Evolutionary conservation across 1,284 basidiomycete species (phyloP).

Genomic region (Ganoderma leucocontextum): DNA sequence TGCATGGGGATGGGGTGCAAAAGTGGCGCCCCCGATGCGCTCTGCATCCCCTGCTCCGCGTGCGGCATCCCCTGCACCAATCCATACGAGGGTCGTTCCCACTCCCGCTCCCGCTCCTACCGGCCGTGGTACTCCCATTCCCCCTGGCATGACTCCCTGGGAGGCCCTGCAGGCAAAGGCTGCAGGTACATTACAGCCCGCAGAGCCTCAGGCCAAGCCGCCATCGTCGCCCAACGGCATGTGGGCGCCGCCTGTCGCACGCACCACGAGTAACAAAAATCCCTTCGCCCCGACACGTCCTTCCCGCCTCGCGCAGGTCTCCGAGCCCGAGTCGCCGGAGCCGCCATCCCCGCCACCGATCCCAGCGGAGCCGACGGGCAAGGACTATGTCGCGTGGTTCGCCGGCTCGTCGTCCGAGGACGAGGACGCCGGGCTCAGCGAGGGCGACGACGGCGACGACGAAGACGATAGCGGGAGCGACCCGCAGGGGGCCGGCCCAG

Average conservation of each 20-base stretch:
- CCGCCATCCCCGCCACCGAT: slow-evolving; percentile 26
- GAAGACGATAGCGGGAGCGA: slow-evolving; percentile 20
- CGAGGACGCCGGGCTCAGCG: slow-evolving; percentile 27
- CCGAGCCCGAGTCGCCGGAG: slow-evolving; percentile 29
- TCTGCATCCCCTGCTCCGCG: slow-evolving; percentile 9
- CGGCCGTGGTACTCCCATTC: slow-evolving; percentile 18
- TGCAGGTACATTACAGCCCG: slow-evolving; percentile 7
- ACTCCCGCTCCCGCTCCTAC: slow-evolving; percentile 7
- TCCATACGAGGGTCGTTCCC: slow-evolving; percentile 17
- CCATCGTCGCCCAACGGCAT: slow-evolving; percentile 19
- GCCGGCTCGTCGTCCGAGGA: slow-evolving; percentile 32
- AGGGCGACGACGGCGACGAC: slow-evolving; percentile 27
- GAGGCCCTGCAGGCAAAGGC: slow-evolving; percentile 19
- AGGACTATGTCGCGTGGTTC: slow-evolving; percentile 32
- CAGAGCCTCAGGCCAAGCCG: slow-evolving; percentile 18
- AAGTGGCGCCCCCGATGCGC: not conserved
- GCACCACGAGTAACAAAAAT: slow-evolving; percentile 25
- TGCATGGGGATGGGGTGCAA: not conserved
- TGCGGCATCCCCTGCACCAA: not conserved
- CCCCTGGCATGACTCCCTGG: slow-evolving; percentile 22
- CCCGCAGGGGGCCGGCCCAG: not conserved
- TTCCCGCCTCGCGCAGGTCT: slow-evolving; percentile 30
- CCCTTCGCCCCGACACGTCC: slow-evolving; percentile 28
- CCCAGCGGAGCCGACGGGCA: slow-evolving; percentile 20
- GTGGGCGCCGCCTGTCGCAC: slow-evolving; percentile 27